Conservation (phyloP, 2,329 filamentous ascomycete genomes). For the Ophiosphaerella herpotricha region DNA sequence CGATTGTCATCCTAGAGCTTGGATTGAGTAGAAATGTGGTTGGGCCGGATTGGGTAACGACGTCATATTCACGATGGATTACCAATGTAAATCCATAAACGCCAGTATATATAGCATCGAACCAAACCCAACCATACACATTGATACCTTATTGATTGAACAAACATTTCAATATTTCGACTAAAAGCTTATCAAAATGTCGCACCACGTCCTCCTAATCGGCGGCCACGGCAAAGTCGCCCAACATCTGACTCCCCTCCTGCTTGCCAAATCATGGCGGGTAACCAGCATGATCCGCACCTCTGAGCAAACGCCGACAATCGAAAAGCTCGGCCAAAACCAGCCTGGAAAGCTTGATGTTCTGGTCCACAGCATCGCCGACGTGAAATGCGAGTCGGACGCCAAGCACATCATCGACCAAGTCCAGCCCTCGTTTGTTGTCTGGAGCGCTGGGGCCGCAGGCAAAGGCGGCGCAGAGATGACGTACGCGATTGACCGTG, state of each 20-base stretch:
- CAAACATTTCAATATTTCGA: background rate
- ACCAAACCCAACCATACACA: background rate
- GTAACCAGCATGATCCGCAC: constrained; percentile 80
- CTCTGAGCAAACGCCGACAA: constrained; percentile 66
- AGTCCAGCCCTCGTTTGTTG: constrained; percentile 67
- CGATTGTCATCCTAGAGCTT: background rate
- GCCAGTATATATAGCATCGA: background rate
- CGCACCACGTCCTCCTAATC: constrained; percentile 65
- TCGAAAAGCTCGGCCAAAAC: constrained; percentile 64
- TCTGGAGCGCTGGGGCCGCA: constrained; percentile 69
- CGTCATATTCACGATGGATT: constrained; percentile 15
- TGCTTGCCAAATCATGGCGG: constrained; percentile 74
- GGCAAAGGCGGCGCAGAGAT: constrained; percentile 58
- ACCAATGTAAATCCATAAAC: background rate
- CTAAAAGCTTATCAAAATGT: constrained; percentile 18
- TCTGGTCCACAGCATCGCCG: constrained; percentile 71
- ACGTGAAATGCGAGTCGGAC: constrained; percentile 66
- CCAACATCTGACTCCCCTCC: constrained; percentile 73
- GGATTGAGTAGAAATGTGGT: background rate
- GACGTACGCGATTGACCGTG: constrained; percentile 59
- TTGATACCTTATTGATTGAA: background rate
- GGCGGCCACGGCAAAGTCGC: constrained; percentile 83
- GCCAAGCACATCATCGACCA: constrained; percentile 66
- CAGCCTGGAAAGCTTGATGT: constrained; percentile 69
- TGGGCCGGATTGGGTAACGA: constrained; percentile 6